phyloP scores from a whole-genome alignment of 768 basidiomycete species.

The Mycena epipterygia region DNA sequence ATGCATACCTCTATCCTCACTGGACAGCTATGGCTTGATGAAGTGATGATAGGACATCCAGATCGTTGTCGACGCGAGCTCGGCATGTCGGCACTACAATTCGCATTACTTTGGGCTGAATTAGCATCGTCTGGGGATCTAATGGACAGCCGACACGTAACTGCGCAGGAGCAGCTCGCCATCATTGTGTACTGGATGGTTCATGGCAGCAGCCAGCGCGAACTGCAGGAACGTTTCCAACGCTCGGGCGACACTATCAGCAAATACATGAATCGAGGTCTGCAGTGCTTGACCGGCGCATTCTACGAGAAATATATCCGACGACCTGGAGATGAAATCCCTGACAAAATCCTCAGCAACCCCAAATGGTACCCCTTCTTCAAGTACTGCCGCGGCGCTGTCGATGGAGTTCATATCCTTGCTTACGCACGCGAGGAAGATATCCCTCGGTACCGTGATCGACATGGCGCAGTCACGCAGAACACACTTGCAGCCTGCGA shows the following conservation, averaged over 20 bases:
- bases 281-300: not conserved
- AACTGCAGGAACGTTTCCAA: not conserved
- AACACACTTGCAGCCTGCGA: constrained; percentile 49
- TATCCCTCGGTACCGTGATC: constrained; percentile 25
- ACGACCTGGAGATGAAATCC: constrained; percentile 6
- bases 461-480: constrained; percentile 44
- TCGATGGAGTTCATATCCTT: constrained; percentile 43
- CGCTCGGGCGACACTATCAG: constrained; percentile 12
- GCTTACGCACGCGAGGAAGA: constrained; percentile 25
- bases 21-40: constrained; percentile 30
- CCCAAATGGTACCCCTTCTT: constrained; percentile 45
- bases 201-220: too few species aligned
- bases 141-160: too few species aligned
- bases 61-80: constrained; percentile 18
- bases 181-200: constrained; percentile 28
- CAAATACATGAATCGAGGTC: not conserved
- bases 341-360: constrained; percentile 37
- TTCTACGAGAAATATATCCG: constrained; percentile 22
- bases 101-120: constrained; percentile 16
- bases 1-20: constrained; percentile 24
- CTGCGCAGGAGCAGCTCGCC: constrained; percentile 3
- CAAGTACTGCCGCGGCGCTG: constrained; percentile 37
- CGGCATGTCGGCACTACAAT: constrained; percentile 22
- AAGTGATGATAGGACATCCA: constrained; percentile 26
- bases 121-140: not conserved